Evolutionary conservation across 2,329 filamentous ascomycete species (phyloP).

Genomic region (Clonostachys rosea): DNA sequence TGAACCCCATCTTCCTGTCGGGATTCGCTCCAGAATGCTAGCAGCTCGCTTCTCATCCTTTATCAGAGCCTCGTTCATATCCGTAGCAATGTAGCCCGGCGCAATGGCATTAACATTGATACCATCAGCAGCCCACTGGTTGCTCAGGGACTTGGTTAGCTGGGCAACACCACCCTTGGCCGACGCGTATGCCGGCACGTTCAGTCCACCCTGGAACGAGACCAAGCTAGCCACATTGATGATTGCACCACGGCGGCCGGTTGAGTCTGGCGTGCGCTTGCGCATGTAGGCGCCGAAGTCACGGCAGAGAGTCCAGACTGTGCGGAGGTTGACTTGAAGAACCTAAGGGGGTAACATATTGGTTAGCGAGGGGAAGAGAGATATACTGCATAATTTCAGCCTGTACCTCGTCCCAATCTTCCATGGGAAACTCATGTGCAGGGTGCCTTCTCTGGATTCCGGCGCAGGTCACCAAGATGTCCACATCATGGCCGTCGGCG

Average conservation of each 20-base stretch:
- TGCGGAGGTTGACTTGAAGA: slow-evolving; percentile 72
- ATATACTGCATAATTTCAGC: neutral
- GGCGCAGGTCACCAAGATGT: slow-evolving; percentile 62
- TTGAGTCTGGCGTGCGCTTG: slow-evolving; percentile 29
- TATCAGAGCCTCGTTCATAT: slow-evolving; percentile 78
- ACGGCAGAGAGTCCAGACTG: slow-evolving; percentile 68
- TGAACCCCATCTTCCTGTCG: slow-evolving; percentile 70
- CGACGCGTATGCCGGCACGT: slow-evolving; percentile 75
- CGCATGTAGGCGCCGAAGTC: slow-evolving; percentile 73
- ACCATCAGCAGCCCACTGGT: slow-evolving; percentile 71
- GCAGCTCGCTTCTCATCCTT: slow-evolving; percentile 59
- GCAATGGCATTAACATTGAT: slow-evolving; percentile 79
- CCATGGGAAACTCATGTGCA: slow-evolving; percentile 56
- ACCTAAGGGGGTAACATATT: slow-evolving; percentile 34
- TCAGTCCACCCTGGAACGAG: slow-evolving; percentile 75
- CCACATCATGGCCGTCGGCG: slow-evolving; percentile 23
- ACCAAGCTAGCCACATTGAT: slow-evolving; percentile 78
- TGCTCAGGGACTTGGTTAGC: slow-evolving; percentile 71
- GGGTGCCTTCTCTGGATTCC: slow-evolving; percentile 64
- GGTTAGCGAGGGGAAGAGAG: neutral
- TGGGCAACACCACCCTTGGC: slow-evolving; percentile 76
- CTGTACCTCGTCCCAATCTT: slow-evolving; percentile 56
- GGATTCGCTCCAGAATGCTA: slow-evolving; percentile 71
- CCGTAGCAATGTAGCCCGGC: slow-evolving; percentile 77
- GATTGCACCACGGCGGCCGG: slow-evolving; percentile 57